Evolutionary conservation across 306 rosid genomes (phyloP).

Genomic region (Herpetospermum pedunculosum): DNA sequence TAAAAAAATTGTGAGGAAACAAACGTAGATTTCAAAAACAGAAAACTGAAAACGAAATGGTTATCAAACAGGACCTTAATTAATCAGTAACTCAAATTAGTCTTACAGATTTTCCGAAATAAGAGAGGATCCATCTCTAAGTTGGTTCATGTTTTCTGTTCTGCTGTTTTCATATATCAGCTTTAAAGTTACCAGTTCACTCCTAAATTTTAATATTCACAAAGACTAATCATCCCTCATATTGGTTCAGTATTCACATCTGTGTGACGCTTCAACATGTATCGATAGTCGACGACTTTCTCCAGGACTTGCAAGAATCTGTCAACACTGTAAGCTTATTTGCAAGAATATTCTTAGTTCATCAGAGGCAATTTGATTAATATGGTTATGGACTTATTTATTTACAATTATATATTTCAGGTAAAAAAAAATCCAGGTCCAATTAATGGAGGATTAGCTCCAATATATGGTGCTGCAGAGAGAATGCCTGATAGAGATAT

Average conservation of each 20-base stretch:
- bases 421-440: constrained; percentile 91
- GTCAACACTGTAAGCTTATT: constrained; percentile 57
- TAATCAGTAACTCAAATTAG: neutral
- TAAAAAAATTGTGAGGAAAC: too few relatives aligned
- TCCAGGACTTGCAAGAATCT: constrained; percentile 60
- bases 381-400: neutral
- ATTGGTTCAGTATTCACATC: constrained; percentile 68
- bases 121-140: neutral
- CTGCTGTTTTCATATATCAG: neutral
- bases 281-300: constrained; percentile 53
- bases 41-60: too few relatives aligned
- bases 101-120: neutral
- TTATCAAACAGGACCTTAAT: too few relatives aligned
- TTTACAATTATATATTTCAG: constrained; percentile 23
- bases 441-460: constrained; percentile 81
- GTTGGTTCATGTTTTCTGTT: neutral
- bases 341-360: neutral
- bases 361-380: neutral
- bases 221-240: neutral
- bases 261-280: constrained; percentile 88
- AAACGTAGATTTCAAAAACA: too few relatives aligned
- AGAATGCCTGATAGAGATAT: constrained; percentile 85
- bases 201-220: neutral
- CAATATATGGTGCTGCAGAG: constrained; percentile 95
- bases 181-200: neutral